These are phyloP conservation scores for Dacryopinax spathularia DNA, from an alignment of 768 basidiomycete species.

Conservation along the genomic window DNA sequence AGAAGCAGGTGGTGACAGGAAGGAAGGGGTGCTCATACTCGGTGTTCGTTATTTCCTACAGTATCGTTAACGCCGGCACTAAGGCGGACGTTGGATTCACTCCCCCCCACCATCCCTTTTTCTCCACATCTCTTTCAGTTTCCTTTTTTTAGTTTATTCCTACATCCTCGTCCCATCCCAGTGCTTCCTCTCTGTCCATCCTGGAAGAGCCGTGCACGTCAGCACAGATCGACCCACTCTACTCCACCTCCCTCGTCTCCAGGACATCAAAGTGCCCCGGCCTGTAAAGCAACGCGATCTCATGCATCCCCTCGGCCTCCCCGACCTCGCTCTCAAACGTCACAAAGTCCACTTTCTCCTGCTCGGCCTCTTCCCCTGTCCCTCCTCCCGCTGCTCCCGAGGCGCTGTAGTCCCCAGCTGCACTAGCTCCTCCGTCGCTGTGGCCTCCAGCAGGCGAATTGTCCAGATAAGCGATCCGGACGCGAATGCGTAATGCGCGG, in stretches of 20 bases:
- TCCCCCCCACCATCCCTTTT: too few species aligned
- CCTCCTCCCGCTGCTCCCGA: too few species aligned
- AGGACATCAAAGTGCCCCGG: constrained; percentile 85
- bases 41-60: too few species aligned
- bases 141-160: too few species aligned
- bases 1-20: too few species aligned
- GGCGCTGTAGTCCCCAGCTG: too few species aligned
- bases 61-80: too few species aligned
- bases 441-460: constrained; percentile 27
- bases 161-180: too few species aligned
- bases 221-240: not conserved
- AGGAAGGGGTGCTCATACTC: too few species aligned
- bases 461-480: constrained; percentile 71
- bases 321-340: constrained; percentile 41
- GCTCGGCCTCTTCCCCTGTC: constrained; percentile 12
- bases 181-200: not conserved
- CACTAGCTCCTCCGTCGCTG: too few species aligned
- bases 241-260: constrained; percentile 9
- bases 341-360: constrained; percentile 50
- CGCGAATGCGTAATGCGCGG: constrained; percentile 46
- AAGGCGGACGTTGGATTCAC: too few species aligned
- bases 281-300: constrained; percentile 61
- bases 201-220: not conserved
- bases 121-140: too few species aligned
- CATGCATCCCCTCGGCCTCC: constrained; percentile 26